Percentiles rank a stretch among this genome's conserved stretches.
These are phyloP conservation scores for Diospyros lotus DNA, from an alignment of 148 eudicot species.

Conservation along the genomic window DNA sequence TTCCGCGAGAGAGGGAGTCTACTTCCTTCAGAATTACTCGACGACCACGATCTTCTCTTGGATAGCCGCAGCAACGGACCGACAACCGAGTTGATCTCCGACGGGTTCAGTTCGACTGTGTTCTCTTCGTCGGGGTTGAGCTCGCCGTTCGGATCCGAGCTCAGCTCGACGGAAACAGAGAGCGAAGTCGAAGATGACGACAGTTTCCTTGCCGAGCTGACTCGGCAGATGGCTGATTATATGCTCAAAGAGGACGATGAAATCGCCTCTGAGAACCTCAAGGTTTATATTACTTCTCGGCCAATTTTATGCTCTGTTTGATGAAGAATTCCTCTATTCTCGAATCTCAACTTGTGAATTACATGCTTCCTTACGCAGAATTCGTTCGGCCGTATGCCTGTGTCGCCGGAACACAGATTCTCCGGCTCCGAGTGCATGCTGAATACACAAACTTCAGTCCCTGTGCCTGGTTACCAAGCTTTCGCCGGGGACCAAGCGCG, in stretches of 20 bases:
- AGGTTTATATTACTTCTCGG: background rate
- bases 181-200: constrained; percentile 31
- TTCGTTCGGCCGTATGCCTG: background rate
- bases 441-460: background rate
- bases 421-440: background rate
- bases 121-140: constrained; percentile 31
- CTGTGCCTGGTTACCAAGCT: background rate
- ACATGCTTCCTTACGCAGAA: too few relatives aligned
- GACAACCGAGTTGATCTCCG: constrained; percentile 3
- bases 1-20: background rate
- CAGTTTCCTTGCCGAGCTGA: constrained; percentile 41
- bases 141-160: constrained; percentile 27
- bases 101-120: constrained; percentile 12
- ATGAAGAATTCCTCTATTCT: too few relatives aligned
- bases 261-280: background rate
- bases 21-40: background rate
- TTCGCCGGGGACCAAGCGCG: constrained; percentile 12
- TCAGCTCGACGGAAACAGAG: constrained; percentile 28
- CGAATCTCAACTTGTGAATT: too few relatives aligned
- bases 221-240: constrained; percentile 45
- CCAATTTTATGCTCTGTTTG: background rate
- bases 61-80: constrained; percentile 6
- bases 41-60: constrained; percentile 1
- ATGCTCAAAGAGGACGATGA: constrained; percentile 42
- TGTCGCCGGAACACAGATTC: background rate